Percentiles rank a stretch among this genome's conserved stretches.
Conservation (phyloP, 345 rosid species). For the Rhizophora apiculata region DNA sequence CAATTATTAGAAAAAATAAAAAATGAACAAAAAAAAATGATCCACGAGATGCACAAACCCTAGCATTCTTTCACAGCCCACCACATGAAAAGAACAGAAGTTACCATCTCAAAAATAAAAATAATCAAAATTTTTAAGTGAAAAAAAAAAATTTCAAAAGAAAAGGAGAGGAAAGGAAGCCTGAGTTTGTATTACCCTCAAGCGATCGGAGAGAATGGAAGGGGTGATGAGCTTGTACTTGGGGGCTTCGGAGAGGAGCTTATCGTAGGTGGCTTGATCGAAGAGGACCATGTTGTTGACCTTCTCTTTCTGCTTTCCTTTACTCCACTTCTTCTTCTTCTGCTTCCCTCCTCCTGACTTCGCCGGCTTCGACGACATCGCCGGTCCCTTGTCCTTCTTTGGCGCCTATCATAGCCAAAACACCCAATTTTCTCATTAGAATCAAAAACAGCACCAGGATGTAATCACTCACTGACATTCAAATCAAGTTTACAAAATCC, state of each 20-base stretch:
- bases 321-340: conserved; percentile 48
- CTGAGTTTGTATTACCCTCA: conserved; percentile 13
- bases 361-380: conserved; percentile 51
- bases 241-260: conserved; percentile 29
- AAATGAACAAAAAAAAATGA: no score
- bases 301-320: conserved; percentile 35
- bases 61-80: no score
- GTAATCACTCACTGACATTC: no score
- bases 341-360: conserved; percentile 55
- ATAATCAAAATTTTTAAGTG: no score
- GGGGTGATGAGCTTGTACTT: conserved; percentile 34
- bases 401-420: conserved; percentile 32
- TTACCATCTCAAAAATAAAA: no score
- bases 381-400: conserved; percentile 50
- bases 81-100: no score
- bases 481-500: background rate
- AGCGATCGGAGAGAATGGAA: conserved; percentile 28
- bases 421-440: background rate
- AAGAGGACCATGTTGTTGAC: conserved; percentile 33
- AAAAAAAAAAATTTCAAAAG: no score
- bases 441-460: no score
- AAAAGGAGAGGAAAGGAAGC: background rate
- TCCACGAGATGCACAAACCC: no score
- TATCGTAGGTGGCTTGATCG: conserved; percentile 29
- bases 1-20: no score